These are phyloP conservation scores for Helicostylum pulchrum DNA, from an alignment of 192 early-diverging fungal genomes.

Conservation along the genomic window DNA sequence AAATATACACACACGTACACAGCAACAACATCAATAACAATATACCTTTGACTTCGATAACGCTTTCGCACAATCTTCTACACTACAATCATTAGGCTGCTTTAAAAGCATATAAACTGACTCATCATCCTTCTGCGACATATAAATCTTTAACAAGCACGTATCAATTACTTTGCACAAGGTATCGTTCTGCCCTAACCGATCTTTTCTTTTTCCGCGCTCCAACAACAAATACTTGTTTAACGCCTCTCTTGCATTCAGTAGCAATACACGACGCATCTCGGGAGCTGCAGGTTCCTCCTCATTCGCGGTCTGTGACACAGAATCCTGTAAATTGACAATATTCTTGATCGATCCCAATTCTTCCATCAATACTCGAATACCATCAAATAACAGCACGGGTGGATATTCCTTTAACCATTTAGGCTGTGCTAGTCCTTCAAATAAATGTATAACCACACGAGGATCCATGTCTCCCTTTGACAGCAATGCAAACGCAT, in stretches of 20 bases:
- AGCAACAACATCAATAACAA: not conserved
- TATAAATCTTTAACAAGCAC: constrained; percentile 49
- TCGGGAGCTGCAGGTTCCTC: constrained; percentile 19
- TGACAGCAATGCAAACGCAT: constrained; percentile 57
- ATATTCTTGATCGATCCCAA: constrained; percentile 47
- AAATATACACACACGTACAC: not conserved
- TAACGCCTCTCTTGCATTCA: constrained; percentile 58
- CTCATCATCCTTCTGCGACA: constrained; percentile 23
- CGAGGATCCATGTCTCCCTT: constrained; percentile 65
- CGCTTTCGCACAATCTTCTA: constrained; percentile 44
- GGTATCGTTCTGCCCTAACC: constrained; percentile 8
- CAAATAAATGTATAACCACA: constrained; percentile 50
- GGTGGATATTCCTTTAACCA: constrained; percentile 20
- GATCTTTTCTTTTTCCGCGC: constrained; percentile 26
- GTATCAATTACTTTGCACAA: constrained; percentile 47
- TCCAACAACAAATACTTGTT: constrained; percentile 48
- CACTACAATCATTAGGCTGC: constrained; percentile 45
- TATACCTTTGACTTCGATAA: constrained; percentile 46
- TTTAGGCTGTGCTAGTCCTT: constrained; percentile 33
- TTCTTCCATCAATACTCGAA: constrained; percentile 25
- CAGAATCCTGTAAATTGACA: constrained; percentile 10
- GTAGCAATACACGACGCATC: constrained; percentile 46
- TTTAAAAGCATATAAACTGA: constrained; percentile 30
- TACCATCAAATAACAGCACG: constrained; percentile 43
- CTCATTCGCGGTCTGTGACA: not conserved